phyloP scores from a whole-genome alignment of 2,329 filamentous ascomycete genomes.

The Dactylella cylindrospora region DNA sequence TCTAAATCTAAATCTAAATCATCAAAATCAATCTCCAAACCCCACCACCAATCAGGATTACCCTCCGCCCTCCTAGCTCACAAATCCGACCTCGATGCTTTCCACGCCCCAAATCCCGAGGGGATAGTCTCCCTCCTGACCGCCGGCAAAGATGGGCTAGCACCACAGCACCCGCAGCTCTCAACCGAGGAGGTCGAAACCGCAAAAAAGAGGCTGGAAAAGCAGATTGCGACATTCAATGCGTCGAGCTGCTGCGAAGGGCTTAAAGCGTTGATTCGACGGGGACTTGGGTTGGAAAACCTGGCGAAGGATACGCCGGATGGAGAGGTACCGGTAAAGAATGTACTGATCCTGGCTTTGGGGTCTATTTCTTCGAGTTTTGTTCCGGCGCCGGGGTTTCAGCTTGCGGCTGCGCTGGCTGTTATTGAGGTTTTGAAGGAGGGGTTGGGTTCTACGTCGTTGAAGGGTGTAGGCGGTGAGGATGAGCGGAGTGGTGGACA shows the following conservation, averaged over 20 bases:
- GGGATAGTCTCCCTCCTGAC: too few relatives aligned
- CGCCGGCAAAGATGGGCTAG: too few relatives aligned
- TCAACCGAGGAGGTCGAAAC: constrained; percentile 15
- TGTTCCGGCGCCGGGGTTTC: constrained; percentile 15
- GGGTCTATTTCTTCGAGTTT: constrained; percentile 30
- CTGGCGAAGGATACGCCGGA: not conserved
- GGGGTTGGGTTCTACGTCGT: too few relatives aligned
- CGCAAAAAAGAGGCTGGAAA: constrained; percentile 9
- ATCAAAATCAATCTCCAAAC: not conserved
- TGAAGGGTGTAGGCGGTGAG: too few relatives aligned
- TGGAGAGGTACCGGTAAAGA: not conserved
- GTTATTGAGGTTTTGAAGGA: constrained; percentile 21
- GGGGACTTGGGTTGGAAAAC: not conserved
- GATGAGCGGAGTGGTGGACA: too few relatives aligned
- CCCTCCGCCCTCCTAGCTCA: constrained; percentile 25
- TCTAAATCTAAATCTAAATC: constrained; percentile 1
- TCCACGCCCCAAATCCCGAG: too few relatives aligned
- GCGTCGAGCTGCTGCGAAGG: constrained; percentile 10
- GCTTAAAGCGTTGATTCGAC: constrained; percentile 7
- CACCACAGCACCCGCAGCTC: too few relatives aligned
- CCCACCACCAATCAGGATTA: too few relatives aligned
- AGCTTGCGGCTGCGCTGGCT: constrained; percentile 22
- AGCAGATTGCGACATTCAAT: constrained; percentile 21
- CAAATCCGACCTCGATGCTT: constrained; percentile 16
- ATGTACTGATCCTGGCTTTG: constrained; percentile 28